A percentile compares a stretch with the other conserved stretches of the same genome.
Evolutionary conservation across 108 stramenopile genomes (phyloP).

Genomic region (Cyclostephanos tholiformis): DNA sequence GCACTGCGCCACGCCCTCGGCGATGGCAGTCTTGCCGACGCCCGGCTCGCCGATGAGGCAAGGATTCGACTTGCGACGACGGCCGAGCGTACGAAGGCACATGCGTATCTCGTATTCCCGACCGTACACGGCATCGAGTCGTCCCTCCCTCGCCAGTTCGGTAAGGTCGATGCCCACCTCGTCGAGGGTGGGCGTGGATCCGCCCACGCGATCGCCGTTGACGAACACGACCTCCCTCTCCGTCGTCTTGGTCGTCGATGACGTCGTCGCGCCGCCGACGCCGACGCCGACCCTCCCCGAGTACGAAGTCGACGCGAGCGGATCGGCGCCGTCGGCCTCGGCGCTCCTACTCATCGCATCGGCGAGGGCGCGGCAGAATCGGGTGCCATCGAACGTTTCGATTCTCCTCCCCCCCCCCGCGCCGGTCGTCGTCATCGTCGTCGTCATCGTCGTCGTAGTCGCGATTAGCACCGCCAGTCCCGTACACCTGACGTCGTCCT

Average conservation of each 20-base stretch:
- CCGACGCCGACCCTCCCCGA: background rate
- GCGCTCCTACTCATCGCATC: slow-evolving; percentile 33
- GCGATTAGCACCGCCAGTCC: slow-evolving; percentile 35
- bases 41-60: slow-evolving; percentile 69
- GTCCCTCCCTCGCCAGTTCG: slow-evolving; percentile 70
- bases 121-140: slow-evolving; percentile 70
- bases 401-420: no score
- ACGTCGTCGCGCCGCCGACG: background rate
- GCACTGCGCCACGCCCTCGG: slow-evolving; percentile 84
- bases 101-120: slow-evolving; percentile 79
- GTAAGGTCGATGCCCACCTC: slow-evolving; percentile 80
- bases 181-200: slow-evolving; percentile 59
- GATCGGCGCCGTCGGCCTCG: background rate
- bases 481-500: slow-evolving; percentile 35
- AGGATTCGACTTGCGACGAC: slow-evolving; percentile 89
- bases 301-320: no score
- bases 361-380: slow-evolving; percentile 39
- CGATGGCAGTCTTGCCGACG: slow-evolving; percentile 90
- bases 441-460: background rate
- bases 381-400: slow-evolving; percentile 41
- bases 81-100: slow-evolving; percentile 72
- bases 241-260: slow-evolving; percentile 43
- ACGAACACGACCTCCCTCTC: slow-evolving; percentile 59
- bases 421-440: no score
- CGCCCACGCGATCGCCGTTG: slow-evolving; percentile 47